Conservation (phyloP, 768 basidiomycete genomes). For the Tulasnella sp. region DNA sequence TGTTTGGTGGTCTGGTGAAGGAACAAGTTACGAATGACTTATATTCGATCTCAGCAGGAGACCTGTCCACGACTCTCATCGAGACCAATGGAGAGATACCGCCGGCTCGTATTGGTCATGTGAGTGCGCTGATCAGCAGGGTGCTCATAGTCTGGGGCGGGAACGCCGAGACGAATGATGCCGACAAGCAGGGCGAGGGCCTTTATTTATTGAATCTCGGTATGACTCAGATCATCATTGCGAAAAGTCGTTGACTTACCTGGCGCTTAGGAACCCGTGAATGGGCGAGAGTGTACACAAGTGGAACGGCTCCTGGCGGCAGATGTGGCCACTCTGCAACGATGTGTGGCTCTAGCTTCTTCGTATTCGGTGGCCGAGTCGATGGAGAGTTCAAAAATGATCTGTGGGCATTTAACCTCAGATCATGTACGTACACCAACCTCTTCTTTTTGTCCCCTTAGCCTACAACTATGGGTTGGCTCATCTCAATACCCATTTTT, state of each 20-base stretch:
- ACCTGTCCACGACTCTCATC: conserved; percentile 67
- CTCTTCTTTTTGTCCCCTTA: neutral
- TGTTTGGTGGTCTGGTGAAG: conserved; percentile 93
- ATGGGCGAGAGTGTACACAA: conserved; percentile 81
- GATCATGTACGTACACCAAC: conserved; percentile 54
- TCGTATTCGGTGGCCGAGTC: conserved; percentile 93
- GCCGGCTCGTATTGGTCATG: conserved; percentile 88
- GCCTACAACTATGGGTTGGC: neutral
- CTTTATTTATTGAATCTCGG: conserved; percentile 91
- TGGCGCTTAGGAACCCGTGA: conserved; percentile 71
- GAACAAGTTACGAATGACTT: conserved; percentile 87
- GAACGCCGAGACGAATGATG: conserved; percentile 61
- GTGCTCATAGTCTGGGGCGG: conserved; percentile 98
- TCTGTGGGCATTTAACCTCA: conserved; percentile 92
- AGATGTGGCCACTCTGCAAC: conserved; percentile 94
- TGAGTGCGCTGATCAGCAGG: conserved; percentile 88
- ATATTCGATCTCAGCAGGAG: conserved; percentile 74
- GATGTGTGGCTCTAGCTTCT: conserved; percentile 85
- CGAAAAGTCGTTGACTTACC: neutral
- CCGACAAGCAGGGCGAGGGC: conserved; percentile 82
- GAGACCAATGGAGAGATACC: conserved; percentile 87
- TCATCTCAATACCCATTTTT: conserved; percentile 6
- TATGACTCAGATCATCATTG: no score
- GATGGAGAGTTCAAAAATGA: conserved; percentile 92
- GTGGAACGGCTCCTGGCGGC: conserved; percentile 69